phyloP scores from a whole-genome alignment of 495 filamentous ascomycete genomes.

The Talaromyces stipitatus region DNA sequence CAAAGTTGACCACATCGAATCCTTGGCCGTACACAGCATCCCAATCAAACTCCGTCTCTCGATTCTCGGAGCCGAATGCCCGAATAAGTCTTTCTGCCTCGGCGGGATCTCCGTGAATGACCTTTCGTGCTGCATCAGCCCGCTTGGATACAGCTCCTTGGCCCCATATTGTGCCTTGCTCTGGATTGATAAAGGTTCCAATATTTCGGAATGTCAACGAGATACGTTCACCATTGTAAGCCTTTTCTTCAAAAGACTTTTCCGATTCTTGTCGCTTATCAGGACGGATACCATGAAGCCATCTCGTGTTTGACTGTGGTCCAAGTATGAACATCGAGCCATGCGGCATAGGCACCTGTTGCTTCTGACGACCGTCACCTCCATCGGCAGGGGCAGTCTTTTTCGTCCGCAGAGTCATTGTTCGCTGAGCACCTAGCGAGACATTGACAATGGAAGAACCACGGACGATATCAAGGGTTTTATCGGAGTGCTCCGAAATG shows the following conservation, averaged over 20 bases:
- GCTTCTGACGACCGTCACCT: slow-evolving; percentile 34
- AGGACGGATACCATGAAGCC: slow-evolving; percentile 82
- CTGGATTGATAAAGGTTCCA: slow-evolving; percentile 67
- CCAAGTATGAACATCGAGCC: slow-evolving; percentile 84
- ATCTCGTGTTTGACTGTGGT: slow-evolving; percentile 69
- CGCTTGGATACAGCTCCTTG: slow-evolving; percentile 75
- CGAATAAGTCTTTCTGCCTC: slow-evolving; percentile 63
- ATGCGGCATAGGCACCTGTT: slow-evolving; percentile 73
- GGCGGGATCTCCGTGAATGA: slow-evolving; percentile 59
- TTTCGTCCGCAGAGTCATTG: slow-evolving; percentile 87
- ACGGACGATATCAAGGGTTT: slow-evolving; percentile 83
- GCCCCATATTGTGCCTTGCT: slow-evolving; percentile 67
- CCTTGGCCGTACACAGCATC: slow-evolving; percentile 66
- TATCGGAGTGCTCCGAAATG: slow-evolving; percentile 96
- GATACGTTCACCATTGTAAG: slow-evolving; percentile 70
- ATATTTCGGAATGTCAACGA: slow-evolving; percentile 90
- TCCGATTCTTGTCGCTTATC: slow-evolving; percentile 66
- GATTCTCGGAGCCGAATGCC: slow-evolving; percentile 84
- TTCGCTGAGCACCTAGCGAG: slow-evolving; percentile 82
- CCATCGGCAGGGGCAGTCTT: slow-evolving; percentile 27
- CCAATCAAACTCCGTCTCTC: slow-evolving; percentile 70
- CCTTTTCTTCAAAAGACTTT: slow-evolving; percentile 62
- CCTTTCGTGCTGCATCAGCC: slow-evolving; percentile 43
- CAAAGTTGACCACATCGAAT: slow-evolving; percentile 81
- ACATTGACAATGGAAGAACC: slow-evolving; percentile 84